phyloP scores from a whole-genome alignment of 768 basidiomycete species.

The Pisolithus orientalis region DNA sequence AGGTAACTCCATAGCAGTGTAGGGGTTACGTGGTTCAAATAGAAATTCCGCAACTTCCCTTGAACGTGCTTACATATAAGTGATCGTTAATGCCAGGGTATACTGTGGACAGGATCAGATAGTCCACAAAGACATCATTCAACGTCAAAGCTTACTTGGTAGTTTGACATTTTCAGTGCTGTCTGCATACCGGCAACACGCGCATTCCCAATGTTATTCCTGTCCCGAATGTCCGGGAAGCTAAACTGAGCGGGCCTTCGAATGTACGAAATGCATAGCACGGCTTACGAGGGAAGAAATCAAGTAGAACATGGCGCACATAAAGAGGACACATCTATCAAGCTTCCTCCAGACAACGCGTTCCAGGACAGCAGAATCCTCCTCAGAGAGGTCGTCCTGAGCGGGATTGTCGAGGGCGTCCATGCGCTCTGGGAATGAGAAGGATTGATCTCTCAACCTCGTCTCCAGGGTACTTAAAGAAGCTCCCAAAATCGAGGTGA shows the following conservation, averaged over 20 bases:
- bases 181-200: conserved; percentile 55
- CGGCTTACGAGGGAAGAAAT: conserved; percentile 48
- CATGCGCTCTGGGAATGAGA: not conserved
- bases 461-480: not conserved
- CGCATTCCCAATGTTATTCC: conserved; percentile 49
- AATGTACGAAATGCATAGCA: not conserved
- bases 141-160: conserved; percentile 12
- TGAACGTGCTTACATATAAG: conserved; percentile 15
- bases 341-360: conserved; percentile 29
- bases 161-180: conserved; percentile 32
- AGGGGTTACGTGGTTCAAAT: conserved; percentile 31
- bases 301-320: conserved; percentile 45
- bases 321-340: conserved; percentile 40
- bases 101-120: conserved; percentile 20
- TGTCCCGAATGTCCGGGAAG: conserved; percentile 20
- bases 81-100: conserved; percentile 26
- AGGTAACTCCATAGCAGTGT: conserved; percentile 31
- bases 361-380: conserved; percentile 13
- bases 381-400: conserved; percentile 10
- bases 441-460: not conserved
- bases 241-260: not conserved
- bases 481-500: too few relatives aligned
- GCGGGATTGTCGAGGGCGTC: conserved; percentile 7
- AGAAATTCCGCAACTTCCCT: not conserved
- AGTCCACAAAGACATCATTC: not conserved